Percentiles rank a stretch among this genome's conserved stretches.
Conservation (phyloP, 305 asterid species). For the Fraxinus paxiana region DNA sequence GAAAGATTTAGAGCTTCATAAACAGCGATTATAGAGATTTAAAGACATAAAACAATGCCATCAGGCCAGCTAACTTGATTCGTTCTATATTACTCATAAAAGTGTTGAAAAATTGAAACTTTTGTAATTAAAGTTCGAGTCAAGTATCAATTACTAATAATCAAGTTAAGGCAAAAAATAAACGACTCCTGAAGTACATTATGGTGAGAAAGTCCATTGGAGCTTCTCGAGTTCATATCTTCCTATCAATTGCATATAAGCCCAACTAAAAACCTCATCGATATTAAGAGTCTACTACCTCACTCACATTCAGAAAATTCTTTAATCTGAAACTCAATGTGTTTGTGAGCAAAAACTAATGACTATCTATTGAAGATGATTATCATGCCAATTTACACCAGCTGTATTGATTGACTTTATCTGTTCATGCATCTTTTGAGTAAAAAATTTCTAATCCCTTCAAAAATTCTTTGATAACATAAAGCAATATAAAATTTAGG, state of each 20-base stretch:
- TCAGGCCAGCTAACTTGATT: not conserved
- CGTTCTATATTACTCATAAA: not conserved
- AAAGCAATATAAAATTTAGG: not conserved
- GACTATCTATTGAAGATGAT: not conserved
- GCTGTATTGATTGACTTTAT: not conserved
- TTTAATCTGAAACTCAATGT: not conserved
- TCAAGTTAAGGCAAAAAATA: not conserved
- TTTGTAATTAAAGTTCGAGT: not conserved
- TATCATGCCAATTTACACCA: not conserved
- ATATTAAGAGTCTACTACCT: not conserved
- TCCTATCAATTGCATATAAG: not conserved
- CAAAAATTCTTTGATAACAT: not conserved
- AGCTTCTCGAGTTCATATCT: not conserved
- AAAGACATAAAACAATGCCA: conserved; percentile 11
- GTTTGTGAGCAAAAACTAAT: not conserved
- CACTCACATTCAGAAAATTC: not conserved
- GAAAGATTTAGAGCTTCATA: conserved; percentile 17
- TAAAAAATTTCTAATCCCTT: not conserved
- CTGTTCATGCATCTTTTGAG: not conserved
- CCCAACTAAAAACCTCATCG: not conserved
- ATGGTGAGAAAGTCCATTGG: not conserved
- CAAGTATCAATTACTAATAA: not conserved
- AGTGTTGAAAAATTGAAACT: not conserved
- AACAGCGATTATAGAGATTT: conserved; percentile 9
- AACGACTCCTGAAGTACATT: not conserved